These are phyloP conservation scores for Solanum neorickii DNA, from an alignment of 257 asterid genomes.

Conservation along the genomic window DNA sequence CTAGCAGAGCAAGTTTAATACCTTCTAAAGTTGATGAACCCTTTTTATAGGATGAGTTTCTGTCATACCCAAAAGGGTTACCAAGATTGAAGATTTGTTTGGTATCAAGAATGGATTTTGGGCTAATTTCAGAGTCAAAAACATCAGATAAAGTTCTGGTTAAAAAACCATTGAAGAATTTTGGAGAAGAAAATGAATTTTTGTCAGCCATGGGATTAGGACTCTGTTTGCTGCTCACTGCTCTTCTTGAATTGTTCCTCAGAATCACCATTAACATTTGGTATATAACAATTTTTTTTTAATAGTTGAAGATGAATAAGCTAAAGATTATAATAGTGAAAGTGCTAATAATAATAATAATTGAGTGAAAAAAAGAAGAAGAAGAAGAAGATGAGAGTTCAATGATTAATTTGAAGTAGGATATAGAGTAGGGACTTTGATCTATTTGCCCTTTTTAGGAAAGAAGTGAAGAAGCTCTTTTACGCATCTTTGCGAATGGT, in stretches of 20 bases:
- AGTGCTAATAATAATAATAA: not conserved
- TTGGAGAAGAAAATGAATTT: slow-evolving; percentile 30
- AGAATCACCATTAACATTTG: slow-evolving; percentile 16
- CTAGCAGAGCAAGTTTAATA: slow-evolving; percentile 50
- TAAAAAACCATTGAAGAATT: slow-evolving; percentile 49
- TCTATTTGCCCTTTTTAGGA: not conserved
- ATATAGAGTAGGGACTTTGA: not conserved
- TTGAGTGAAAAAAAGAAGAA: not conserved
- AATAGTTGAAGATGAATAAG: not conserved
- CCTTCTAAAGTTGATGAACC: slow-evolving; percentile 12
- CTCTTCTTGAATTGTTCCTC: slow-evolving; percentile 66
- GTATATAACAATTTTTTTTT: not conserved
- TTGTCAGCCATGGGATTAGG: slow-evolving; percentile 38
- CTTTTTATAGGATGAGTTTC: not conserved
- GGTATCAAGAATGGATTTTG: slow-evolving; percentile 51
- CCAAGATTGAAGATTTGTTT: slow-evolving; percentile 28
- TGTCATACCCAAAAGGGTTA: slow-evolving; percentile 43
- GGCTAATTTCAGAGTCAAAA: slow-evolving; percentile 24
- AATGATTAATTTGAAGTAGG: not conserved
- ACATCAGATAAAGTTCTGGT: slow-evolving; percentile 25
- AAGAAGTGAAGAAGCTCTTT: not conserved
- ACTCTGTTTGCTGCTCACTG: slow-evolving; percentile 49
- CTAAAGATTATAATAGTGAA: not conserved
- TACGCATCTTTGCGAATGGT: not conserved
- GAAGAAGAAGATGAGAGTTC: not conserved